Conservation (phyloP, 2,329 filamentous ascomycete species). For the Fonsecaea erecta region DNA sequence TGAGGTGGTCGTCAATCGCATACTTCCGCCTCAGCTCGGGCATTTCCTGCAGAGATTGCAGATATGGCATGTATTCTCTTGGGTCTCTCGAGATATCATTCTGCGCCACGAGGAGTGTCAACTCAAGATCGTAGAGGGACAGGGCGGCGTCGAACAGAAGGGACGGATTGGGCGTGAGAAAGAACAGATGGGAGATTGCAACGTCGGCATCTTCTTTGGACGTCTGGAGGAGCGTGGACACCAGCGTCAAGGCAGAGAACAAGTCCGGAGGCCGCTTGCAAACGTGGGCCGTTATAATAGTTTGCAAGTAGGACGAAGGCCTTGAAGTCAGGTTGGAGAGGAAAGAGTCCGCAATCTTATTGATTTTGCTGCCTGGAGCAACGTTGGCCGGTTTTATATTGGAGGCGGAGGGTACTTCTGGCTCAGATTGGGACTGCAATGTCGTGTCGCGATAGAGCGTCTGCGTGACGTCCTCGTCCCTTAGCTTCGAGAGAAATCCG, state of each 20-base stretch:
- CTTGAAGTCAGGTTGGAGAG: conserved; percentile 68
- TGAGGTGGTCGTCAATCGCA: conserved; percentile 86
- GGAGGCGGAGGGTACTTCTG: conserved; percentile 10
- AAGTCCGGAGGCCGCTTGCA: conserved; percentile 92
- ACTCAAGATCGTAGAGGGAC: conserved; percentile 87
- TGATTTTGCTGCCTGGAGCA: conserved; percentile 67
- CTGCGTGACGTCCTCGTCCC: conserved; percentile 88
- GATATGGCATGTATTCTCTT: conserved; percentile 90
- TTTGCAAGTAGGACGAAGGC: conserved; percentile 73
- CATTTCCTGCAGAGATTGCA: conserved; percentile 82
- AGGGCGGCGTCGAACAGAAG: conserved; percentile 87
- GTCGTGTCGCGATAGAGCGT: conserved; percentile 91
- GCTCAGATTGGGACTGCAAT: conserved; percentile 34
- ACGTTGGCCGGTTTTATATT: conserved; percentile 18
- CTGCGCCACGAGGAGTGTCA: conserved; percentile 88
- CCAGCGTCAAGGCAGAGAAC: conserved; percentile 78
- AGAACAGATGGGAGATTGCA: conserved; percentile 95
- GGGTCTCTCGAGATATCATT: conserved; percentile 90
- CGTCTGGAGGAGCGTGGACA: conserved; percentile 68
- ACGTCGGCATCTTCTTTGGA: conserved; percentile 73
- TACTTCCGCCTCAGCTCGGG: conserved; percentile 73
- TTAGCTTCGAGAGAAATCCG: conserved; percentile 83
- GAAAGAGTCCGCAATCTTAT: conserved; percentile 84
- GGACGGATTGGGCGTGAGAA: conserved; percentile 84
- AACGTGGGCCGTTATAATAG: conserved; percentile 90